Percentiles rank a stretch among this genome's conserved stretches.
These are phyloP conservation scores for Cercospora brassicicola DNA, from an alignment of 2,329 filamentous ascomycete species.

Conservation along the genomic window DNA sequence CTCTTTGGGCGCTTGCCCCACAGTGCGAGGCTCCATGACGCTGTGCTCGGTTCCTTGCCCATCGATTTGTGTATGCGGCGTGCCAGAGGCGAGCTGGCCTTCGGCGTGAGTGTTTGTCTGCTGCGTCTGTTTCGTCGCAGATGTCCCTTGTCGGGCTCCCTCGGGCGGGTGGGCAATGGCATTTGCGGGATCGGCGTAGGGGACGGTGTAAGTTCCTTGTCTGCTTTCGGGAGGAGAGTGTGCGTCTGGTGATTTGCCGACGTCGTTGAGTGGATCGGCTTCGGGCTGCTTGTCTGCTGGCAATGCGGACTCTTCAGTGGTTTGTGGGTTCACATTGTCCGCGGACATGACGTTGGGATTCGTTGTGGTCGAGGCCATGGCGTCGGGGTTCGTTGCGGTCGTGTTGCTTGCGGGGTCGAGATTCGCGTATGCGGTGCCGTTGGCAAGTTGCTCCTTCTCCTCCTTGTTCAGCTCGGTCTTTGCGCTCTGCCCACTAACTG, in stretches of 20 bases:
- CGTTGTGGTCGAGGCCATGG: background rate
- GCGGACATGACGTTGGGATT: constrained; percentile 7
- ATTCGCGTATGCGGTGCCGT: constrained; percentile 5
- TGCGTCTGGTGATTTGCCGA: constrained; percentile 19
- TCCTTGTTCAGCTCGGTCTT: constrained; percentile 4
- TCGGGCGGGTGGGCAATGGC: constrained; percentile 42
- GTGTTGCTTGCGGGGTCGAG: constrained; percentile 2
- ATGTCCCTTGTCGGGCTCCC: constrained; percentile 43
- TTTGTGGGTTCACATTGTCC: constrained; percentile 10
- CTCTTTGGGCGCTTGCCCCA: constrained; percentile 53
- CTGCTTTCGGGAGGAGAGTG: constrained; percentile 19
- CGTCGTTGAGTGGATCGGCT: constrained; percentile 13
- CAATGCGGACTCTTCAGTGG: constrained; percentile 4
- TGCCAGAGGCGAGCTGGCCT: constrained; percentile 46
- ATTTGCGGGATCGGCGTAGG: constrained; percentile 31
- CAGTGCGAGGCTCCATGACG: constrained; percentile 51
- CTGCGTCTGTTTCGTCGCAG: constrained; percentile 43
- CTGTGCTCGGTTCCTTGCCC: constrained; percentile 48
- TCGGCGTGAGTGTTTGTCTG: constrained; percentile 48
- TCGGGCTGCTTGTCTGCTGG: background rate
- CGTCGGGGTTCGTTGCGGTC: background rate
- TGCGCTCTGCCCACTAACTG: constrained; percentile 11
- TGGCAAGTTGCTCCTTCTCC: constrained; percentile 5
- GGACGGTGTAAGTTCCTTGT: constrained; percentile 31
- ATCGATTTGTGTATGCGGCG: constrained; percentile 46